A percentile compares a stretch with the other conserved stretches of the same genome.
Evolutionary conservation across 345 rosid genomes (phyloP).

Genomic region (Cardamine occulta): DNA sequence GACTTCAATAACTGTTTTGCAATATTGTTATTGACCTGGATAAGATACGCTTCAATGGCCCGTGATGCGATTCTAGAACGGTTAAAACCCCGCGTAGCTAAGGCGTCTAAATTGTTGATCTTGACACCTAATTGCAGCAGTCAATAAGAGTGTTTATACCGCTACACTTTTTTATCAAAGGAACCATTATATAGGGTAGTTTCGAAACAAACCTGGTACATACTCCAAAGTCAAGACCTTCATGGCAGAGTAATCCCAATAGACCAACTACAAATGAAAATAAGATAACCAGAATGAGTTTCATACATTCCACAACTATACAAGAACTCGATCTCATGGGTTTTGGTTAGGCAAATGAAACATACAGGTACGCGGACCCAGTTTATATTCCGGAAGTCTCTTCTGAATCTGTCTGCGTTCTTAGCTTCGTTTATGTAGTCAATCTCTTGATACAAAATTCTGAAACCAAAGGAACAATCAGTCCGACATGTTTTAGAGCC

Average conservation of each 20-base stretch:
- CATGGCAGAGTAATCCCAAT: slow-evolving; percentile 88
- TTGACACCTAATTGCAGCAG: slow-evolving; percentile 63
- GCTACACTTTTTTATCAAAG: neutral
- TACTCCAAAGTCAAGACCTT: slow-evolving; percentile 98
- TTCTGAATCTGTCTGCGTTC: slow-evolving; percentile 86
- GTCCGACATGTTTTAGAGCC: slow-evolving; percentile 4
- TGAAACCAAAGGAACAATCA: slow-evolving; percentile 47
- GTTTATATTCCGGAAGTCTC: slow-evolving; percentile 87
- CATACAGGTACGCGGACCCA: slow-evolving; percentile 98
- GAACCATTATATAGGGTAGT: slow-evolving; percentile 32
- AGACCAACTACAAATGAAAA: slow-evolving; percentile 64
- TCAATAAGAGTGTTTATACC: slow-evolving; percentile 9
- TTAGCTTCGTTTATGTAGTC: slow-evolving; percentile 96
- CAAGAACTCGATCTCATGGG: neutral
- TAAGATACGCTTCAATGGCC: slow-evolving; percentile 88
- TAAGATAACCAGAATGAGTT: slow-evolving; percentile 16
- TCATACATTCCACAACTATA: neutral
- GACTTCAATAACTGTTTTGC: neutral
- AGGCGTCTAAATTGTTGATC: slow-evolving; percentile 61
- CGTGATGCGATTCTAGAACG: slow-evolving; percentile 86
- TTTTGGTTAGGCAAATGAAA: slow-evolving; percentile 35
- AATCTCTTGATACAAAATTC: slow-evolving; percentile 91
- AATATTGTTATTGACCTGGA: slow-evolving; percentile 63
- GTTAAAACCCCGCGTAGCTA: slow-evolving; percentile 64
- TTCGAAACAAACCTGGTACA: slow-evolving; percentile 74